Evolutionary conservation across 1,284 basidiomycete genomes (phyloP), one percentile per base, ranked within the genome.

Genomic region (Ceratobasidium sp.): DNA sequence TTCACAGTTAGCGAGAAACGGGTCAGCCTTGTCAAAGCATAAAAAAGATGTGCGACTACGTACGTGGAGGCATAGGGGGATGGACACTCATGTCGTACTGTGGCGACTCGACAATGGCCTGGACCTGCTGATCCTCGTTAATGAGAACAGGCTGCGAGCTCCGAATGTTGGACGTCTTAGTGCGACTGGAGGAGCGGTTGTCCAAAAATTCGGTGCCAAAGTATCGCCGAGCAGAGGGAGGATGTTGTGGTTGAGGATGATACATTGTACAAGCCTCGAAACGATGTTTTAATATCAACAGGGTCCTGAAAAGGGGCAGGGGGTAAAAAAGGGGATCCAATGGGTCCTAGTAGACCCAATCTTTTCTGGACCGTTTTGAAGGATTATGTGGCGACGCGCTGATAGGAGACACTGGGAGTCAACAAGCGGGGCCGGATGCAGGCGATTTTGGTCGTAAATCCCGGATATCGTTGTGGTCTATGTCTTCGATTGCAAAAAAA

Each of bases 211-310:
- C 50, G 52, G 38, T 32, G 38, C 27, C n/a, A 42, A 55, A 17
- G n/a, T 34, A 54, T 31, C 34, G 50, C 32, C 22, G 38, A 17
- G 40, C 13, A 13, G 40, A 52, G 64, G 40, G 40, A 2, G 52
- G 64, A 34, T 67, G 64, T 34, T 67, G 64, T 55, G 64, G 64
- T 42, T 31, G 64, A 34, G 64, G 64, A 22, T 67, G 64, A 42
- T 67, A 42, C 64, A 67, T 67, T 22, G 22, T 15, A 50, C 47
- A 50, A 10, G 12, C 60, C 32, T 64, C 15, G 10, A 34, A 54
- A 43, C 38, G 25, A 27, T 43, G 40, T 32, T 17, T n/a, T 20
- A 20, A 17, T 25, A n/a, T 13, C 10, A 42, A 67, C 12, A 67
- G 12, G 15, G 22, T 22, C 42, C 32, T n/a, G n/a, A 55, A 20